phyloP scores from a whole-genome alignment of 192 early-diverging fungal species.

The Backusella parvicylindrica region DNA sequence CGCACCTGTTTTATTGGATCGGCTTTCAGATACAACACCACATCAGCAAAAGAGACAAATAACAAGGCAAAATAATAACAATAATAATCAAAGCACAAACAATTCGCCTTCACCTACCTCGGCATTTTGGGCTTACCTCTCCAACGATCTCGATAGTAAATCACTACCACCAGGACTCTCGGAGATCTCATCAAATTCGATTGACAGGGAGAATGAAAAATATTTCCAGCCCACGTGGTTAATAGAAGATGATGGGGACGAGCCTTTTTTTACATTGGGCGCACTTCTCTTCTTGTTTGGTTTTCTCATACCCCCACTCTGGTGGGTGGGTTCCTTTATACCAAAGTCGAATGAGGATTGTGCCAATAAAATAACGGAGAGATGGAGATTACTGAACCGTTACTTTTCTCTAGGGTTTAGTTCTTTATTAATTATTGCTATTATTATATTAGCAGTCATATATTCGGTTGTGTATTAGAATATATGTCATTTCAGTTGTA shows the following conservation, averaged over 20 bases:
- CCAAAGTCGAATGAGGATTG: neutral
- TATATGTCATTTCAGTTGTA: neutral
- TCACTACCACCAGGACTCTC: neutral
- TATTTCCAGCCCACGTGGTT: neutral
- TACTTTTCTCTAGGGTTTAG: conserved; percentile 28
- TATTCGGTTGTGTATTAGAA: neutral
- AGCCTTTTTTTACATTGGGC: conserved; percentile 17
- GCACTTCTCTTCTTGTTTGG: conserved; percentile 21
- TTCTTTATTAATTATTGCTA: conserved; percentile 9
- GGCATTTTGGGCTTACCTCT: neutral
- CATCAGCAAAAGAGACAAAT: neutral
- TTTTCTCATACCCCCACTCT: conserved; percentile 17
- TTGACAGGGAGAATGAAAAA: conserved; percentile 3
- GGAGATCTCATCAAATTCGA: neutral
- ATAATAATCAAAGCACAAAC: neutral
- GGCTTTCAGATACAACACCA: neutral
- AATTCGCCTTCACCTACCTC: neutral
- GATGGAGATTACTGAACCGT: conserved; percentile 24
- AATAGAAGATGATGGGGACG: neutral
- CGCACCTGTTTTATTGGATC: neutral
- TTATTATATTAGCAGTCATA: conserved; percentile 20
- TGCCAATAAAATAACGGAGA: conserved; percentile 12
- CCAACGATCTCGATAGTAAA: neutral
- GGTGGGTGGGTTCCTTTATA: conserved; percentile 25
- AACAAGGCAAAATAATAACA: neutral